Evolutionary conservation across 768 basidiomycete genomes (phyloP).

Genomic region (Leccinellum rugosiceps): DNA sequence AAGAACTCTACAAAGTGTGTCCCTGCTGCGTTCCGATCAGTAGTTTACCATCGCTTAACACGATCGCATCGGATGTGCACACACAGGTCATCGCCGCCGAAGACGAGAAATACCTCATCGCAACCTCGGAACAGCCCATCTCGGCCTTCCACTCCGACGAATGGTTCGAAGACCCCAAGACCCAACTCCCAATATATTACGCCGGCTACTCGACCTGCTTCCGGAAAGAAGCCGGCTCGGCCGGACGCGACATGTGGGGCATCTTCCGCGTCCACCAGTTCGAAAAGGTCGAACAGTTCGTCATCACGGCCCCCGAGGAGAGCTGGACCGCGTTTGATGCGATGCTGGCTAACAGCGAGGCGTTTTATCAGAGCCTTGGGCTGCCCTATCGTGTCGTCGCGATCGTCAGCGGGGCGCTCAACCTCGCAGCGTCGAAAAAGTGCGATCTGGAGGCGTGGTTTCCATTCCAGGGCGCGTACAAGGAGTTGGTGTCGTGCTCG

Average conservation of each 20-base stretch:
- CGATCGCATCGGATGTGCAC: neutral
- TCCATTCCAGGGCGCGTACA: constrained; percentile 94
- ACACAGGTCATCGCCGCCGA: constrained; percentile 85
- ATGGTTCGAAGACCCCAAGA: constrained; percentile 93
- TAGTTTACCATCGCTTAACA: neutral
- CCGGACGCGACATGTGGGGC: constrained; percentile 98
- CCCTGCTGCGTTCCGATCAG: neutral
- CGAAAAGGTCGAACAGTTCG: constrained; percentile 98
- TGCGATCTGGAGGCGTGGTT: constrained; percentile 99
- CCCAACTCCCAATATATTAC: constrained; percentile 88
- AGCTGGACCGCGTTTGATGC: constrained; percentile 92
- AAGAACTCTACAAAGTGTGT: constrained; percentile 91
- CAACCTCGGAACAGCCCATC: constrained; percentile 98
- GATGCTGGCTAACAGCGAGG: constrained; percentile 90
- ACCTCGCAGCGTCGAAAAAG: constrained; percentile 96
- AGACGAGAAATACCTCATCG: constrained; percentile 98
- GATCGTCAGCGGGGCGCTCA: constrained; percentile 95
- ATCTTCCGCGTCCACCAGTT: constrained; percentile 99
- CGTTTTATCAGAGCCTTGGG: constrained; percentile 93
- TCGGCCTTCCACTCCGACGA: constrained; percentile 94
- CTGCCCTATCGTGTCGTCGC: constrained; percentile 89
- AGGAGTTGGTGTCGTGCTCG: constrained; percentile 96
- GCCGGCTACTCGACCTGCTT: constrained; percentile 94
- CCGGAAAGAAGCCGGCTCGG: constrained; percentile 97
- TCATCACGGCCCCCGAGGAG: constrained; percentile 90